Base-by-base conservation (phyloP, 768 basidiomycete genomes). In the Pholiota microspora region DNA sequence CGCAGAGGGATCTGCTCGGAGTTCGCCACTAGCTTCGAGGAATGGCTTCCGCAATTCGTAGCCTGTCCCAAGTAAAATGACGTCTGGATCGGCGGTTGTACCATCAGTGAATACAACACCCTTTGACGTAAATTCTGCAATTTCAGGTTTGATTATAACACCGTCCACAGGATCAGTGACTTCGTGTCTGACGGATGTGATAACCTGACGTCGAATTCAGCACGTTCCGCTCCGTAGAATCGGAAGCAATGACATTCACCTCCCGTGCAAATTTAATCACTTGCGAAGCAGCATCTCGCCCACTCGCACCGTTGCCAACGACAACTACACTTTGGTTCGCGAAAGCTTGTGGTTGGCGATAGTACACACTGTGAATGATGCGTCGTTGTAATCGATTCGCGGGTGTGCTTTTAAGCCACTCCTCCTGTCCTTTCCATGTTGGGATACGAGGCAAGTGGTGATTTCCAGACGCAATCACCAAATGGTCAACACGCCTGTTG, bases 391-490 rank as follows among this genome's bases (percentile, higher is more conserved):
- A 54, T 29, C 57, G 56, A 10, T 46, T 31, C 2, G 48, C 23
- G 5, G 57, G 51, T 12, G 29, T 49, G 44, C 65, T 68, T 3
- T 62, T 68, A 8, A 81, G 62, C 83, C 84, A 85, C 4, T 68
- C 69, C 2, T 79, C 72, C 49, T 78, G 73, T 1, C 83, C 83
- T 10, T 61, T 64, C 69, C 78, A 83, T 4, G 59, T 57, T 4
- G 76, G 76, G 1, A 74, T 68, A 23, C 70, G 69, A 2, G 84
- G 82, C 53, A 77, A 69, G 56, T 81, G 82, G 53, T 83, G 78
- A 55, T 80, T 79, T 4, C 84, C 84, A n/a, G 68, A 75, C 21
- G 80, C 81, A 29, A 82, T 74, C 25, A 85, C 68, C 23, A 85
- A 69, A 61, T 85, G 84, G 57, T 84, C 77, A 60, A 79, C 80